These are phyloP conservation scores for Linum usitatissimum DNA, from an alignment of 345 rosid genomes.

Conservation along the genomic window DNA sequence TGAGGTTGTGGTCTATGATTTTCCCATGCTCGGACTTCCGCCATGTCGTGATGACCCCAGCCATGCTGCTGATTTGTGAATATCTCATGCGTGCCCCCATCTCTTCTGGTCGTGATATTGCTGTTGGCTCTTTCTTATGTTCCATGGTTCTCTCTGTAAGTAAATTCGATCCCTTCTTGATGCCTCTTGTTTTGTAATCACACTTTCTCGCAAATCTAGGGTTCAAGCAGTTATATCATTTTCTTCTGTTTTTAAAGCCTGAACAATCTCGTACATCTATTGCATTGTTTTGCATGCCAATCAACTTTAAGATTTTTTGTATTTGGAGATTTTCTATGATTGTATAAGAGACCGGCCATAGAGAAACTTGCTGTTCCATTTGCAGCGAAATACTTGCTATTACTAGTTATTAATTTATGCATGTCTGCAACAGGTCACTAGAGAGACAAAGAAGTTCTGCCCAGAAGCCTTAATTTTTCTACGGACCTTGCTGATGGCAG, in stretches of 20 bases:
- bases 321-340: too few relatives aligned
- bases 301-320: too few relatives aligned
- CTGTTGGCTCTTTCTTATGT: slow-evolving; percentile 76
- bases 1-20: slow-evolving; percentile 87
- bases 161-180: slow-evolving; percentile 9
- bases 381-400: neutral
- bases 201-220: neutral
- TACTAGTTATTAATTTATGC: slow-evolving; percentile 5
- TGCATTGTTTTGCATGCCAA: too few relatives aligned
- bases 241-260: too few relatives aligned
- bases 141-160: slow-evolving; percentile 73
- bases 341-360: too few relatives aligned
- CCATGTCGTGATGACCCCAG: slow-evolving; percentile 88
- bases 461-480: slow-evolving; percentile 80
- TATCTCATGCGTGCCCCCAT: slow-evolving; percentile 88
- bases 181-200: neutral
- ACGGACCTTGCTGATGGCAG: slow-evolving; percentile 50
- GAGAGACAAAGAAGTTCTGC: slow-evolving; percentile 66
- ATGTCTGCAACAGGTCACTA: slow-evolving; percentile 37
- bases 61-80: slow-evolving; percentile 75
- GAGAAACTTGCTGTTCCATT: too few relatives aligned
- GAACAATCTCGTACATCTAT: too few relatives aligned
- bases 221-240: too few relatives aligned
- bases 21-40: slow-evolving; percentile 96
- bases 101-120: slow-evolving; percentile 65